Base-by-base conservation (phyloP, 164 flowering plant genomes). In the Malania oleifera region DNA sequence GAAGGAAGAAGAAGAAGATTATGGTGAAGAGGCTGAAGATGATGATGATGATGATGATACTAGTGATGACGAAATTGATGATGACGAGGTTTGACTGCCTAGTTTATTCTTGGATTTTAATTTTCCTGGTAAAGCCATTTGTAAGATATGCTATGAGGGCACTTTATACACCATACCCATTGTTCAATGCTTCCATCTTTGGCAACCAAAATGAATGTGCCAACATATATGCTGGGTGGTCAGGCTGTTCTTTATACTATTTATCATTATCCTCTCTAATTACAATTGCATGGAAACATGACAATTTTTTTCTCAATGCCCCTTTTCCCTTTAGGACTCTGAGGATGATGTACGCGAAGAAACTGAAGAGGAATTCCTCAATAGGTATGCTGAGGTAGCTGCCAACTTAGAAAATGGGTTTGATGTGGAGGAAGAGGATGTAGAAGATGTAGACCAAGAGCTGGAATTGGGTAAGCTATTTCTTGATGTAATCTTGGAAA, bases 341-440 rank as follows among this genome's bases (percentile, higher is more conserved):
- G 90, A 88, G 58, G 77, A 70, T 54, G 83, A 80, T 39, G 86
- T 76, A 20, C 73, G 3, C 67, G 90, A 85, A 72, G 96, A 88
- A 78, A 88, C 92, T 9, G 82, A 84, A 63, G 85, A 83, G 65
- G 80, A 88, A 56, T 88, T 88, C 72, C 65, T 85, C 63, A 80
- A 82, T 60, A 75, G 96, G 73, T 84, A 86, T 69, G 96, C 91
- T 27, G 54, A 81, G 61, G 81, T 76, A 25, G 89, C 92, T 62
- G 49, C 20, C 53, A 75, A 68, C 23, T 65, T 85, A 76, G 84
- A 80, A 64, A 65, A 66, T 70, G 80, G 66, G 26, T 38, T 73
- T 44, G 50, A 49, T 52, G 67, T 70, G 22, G 92, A 84, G 65
- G 87, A 83, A 54, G 86, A 77, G 29, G 92, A 88, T 61, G 65